Base-by-base conservation (phyloP, 2,329 filamentous ascomycete species). In the Gremmenia infestans region DNA sequence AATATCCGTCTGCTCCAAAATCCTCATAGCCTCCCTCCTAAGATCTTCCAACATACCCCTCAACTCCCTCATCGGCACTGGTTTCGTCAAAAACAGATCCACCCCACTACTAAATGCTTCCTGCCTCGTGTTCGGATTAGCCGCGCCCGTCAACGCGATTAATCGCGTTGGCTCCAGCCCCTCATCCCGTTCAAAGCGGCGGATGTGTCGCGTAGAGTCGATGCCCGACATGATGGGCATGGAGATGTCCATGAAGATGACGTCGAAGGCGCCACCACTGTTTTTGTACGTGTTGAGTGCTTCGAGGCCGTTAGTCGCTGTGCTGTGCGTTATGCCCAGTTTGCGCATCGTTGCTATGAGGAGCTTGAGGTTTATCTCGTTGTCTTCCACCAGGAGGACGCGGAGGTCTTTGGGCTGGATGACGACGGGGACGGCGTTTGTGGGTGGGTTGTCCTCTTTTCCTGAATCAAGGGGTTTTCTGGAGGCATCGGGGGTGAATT, bases 221-320 rank as follows among this genome's bases (percentile, higher is more conserved):
- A 79, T 66, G 0, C 77, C 77, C 53, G 80, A 74, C 71, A 82
- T 78, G 3, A 81, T 70, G 0, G 80, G 80, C 80, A 83, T 83
- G 54, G 74, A 75, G 11, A 82, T 74, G 60, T 82, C 80, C 76
- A 81, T 81, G 22, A 80, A 71, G 6, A 80, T 71, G 35, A 77
- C 72, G 43, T 73, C 72, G 43, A 73, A 74, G 1, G 64, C 53
- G 7, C 69, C 66, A 1, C 66, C 59, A 0, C 64, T 59, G 28
- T 65, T 57, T 58, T 65, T 67, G 48, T 69, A 70, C 2, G 54
- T 43, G 42, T 78, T 69, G 3, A 80, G 70, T 1, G 78, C 78
- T 64, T 79, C 73, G 3, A 74, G 70, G 5, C 78, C 78, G 58
- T 81, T 74, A 11, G 61, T 64, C 4, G 77, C 78, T 1, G 69